Evolutionary conservation across 495 filamentous ascomycete genomes (phyloP).

Genomic region (Xylaria acuta): DNA sequence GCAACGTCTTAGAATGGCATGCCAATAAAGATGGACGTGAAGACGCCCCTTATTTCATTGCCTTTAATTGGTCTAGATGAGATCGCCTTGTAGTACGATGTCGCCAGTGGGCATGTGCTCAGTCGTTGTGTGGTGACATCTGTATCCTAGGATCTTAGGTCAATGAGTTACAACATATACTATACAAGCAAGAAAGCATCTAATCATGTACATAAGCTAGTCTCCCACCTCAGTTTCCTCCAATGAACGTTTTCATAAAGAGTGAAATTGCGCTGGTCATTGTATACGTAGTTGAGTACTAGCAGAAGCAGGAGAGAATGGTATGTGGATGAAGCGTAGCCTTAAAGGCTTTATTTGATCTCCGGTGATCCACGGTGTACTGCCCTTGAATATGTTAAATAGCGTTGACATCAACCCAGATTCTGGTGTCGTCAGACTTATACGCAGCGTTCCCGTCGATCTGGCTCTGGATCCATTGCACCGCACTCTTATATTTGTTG

Average conservation of each 20-base stretch:
- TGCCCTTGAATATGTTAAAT: not conserved
- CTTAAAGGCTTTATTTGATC: not conserved
- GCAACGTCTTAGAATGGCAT: too few relatives aligned
- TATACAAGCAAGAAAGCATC: too few relatives aligned
- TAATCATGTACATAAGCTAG: too few relatives aligned
- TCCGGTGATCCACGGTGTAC: not conserved
- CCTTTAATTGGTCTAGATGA: too few relatives aligned
- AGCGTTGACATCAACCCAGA: not conserved
- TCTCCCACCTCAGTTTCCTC: too few relatives aligned
- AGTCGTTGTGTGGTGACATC: too few relatives aligned
- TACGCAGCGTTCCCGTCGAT: not conserved
- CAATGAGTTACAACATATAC: too few relatives aligned
- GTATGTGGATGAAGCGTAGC: not conserved
- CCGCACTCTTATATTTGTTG: not conserved
- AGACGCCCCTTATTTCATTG: too few relatives aligned
- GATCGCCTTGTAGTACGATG: too few relatives aligned
- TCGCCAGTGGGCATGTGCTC: too few relatives aligned
- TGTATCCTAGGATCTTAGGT: too few relatives aligned
- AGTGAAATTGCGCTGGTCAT: not conserved
- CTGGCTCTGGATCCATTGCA: slow-evolving; percentile 7
- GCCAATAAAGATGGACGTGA: too few relatives aligned
- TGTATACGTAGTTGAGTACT: not conserved
- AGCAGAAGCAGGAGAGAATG: not conserved
- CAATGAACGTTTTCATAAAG: not conserved
- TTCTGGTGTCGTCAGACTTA: not conserved